Evolutionary conservation across 352 stramenopile species (phyloP).

Genomic region (Halophytophthora batemanensis): DNA sequence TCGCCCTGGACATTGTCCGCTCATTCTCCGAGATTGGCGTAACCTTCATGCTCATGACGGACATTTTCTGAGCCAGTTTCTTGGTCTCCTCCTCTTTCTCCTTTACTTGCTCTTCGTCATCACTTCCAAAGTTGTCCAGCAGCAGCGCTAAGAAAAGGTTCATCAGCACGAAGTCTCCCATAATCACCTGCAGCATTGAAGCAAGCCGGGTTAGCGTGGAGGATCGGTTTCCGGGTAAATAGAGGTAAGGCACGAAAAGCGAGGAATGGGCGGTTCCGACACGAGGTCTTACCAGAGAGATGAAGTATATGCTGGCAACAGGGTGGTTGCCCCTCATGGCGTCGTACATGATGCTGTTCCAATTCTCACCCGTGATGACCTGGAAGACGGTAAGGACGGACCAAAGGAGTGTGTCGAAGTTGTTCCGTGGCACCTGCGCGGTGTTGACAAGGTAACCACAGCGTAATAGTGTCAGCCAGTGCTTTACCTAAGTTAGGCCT

Average conservation of each 20-base stretch:
- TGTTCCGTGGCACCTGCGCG: constrained; percentile 59
- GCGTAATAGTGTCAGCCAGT: neutral
- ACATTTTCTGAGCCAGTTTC: constrained; percentile 53
- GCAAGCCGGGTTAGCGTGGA: too few species aligned
- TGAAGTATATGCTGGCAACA: constrained; percentile 78
- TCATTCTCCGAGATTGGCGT: constrained; percentile 20
- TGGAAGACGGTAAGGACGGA: constrained; percentile 89
- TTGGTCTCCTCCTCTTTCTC: constrained; percentile 52
- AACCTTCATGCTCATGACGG: constrained; percentile 61
- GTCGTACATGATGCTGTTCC: constrained; percentile 94
- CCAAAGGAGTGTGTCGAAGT: constrained; percentile 89
- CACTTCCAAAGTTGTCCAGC: constrained; percentile 86
- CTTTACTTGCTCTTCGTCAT: constrained; percentile 56
- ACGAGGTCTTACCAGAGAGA: constrained; percentile 65
- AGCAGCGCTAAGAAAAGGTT: constrained; percentile 94
- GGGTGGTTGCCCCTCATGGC: constrained; percentile 78
- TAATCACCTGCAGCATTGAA: constrained; percentile 53
- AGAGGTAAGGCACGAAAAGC: too few species aligned
- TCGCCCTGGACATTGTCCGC: constrained; percentile 15
- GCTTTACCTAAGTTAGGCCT: neutral
- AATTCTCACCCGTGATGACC: constrained; percentile 94
- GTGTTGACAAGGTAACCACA: neutral
- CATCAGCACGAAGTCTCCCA: constrained; percentile 92
- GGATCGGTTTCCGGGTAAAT: too few species aligned
- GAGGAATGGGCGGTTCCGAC: too few species aligned